Percentiles rank a stretch among this genome's conserved stretches.
Evolutionary conservation across 73 alveolate species (phyloP).

Genomic region (Durusdinium trenchii): DNA sequence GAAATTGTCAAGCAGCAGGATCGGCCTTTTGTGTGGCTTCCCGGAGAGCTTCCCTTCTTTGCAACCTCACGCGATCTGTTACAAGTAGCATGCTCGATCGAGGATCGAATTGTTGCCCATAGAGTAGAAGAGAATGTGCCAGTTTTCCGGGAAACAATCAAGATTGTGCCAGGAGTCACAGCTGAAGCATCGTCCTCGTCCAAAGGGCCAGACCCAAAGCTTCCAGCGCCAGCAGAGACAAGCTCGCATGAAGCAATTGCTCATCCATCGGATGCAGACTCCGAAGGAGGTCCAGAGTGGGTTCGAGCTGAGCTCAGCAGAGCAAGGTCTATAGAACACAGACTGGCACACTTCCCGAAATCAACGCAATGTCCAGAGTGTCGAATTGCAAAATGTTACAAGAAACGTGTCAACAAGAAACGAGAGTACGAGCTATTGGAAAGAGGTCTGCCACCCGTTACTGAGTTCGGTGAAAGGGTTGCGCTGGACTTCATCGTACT

Average conservation of each 20-base stretch:
- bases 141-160: background rate
- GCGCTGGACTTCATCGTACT: constrained; percentile 18
- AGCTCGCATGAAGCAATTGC: background rate
- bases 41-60: background rate
- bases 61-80: background rate
- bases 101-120: background rate
- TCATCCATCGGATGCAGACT: background rate
- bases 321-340: background rate
- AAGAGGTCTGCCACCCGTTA: constrained; percentile 12
- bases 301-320: background rate
- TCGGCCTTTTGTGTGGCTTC: background rate
- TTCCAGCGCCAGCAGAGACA: background rate
- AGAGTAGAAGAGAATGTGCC: constrained; percentile 7
- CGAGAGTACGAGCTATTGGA: background rate
- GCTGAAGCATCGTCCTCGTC: background rate
- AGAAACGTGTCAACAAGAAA: background rate
- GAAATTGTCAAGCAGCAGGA: background rate
- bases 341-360: constrained; percentile 1
- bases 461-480: constrained; percentile 1
- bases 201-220: background rate
- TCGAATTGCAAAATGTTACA: background rate
- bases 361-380: background rate
- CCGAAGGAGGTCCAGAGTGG: constrained; percentile 8
- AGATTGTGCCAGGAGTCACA: background rate
- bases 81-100: background rate